Evolutionary conservation across 2,329 filamentous ascomycete species (phyloP), one percentile per base, ranked within the genome.

Genomic region (Domatiomyces catenatus): DNA sequence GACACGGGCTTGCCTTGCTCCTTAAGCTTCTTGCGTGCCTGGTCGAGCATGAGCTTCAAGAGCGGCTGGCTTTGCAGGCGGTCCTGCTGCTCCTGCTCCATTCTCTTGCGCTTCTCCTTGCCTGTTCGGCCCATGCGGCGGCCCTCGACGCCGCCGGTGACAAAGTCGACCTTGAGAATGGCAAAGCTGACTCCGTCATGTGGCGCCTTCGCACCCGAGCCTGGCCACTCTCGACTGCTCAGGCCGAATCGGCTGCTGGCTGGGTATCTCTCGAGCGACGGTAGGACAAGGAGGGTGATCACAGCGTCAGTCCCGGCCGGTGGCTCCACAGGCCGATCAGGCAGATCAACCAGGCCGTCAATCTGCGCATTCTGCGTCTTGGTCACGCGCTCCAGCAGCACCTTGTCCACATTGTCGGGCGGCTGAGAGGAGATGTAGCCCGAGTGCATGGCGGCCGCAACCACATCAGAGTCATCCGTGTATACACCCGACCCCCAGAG

Each of bases 401-500:
- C 71, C 1, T 79, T 72, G 58, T 92, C 84, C 1, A 92, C 77
- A 36, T 86, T 83, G 5, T 88, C 80, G 3, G 80, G 73, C 84
- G 89, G 94, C 60, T 89, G 86, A 32, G 90, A 90, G 43, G 83
- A 81, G 58, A 98, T 84, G 81, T 88, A 96, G 2, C 92, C 92
- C 1, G 82, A 81, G 64, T 98, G 92, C 45, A 98, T 90, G 53
- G 89, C 90, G 1, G 90, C 89, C 0, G 88, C 90, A 20, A 98
- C 76, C 0, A 92, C 80, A 62, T 98, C 92, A 0, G 88, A 94
- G 66, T 98, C 92, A 59, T 98, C 92, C 0, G 88, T 94, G 63
- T 96, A 96, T 5, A 98, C 77, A 39, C 93, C 89, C 0, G 87
- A 92, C 1, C 92, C 92, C 89, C 90, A 98, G 0, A 98, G 66